A percentile compares a stretch with the other conserved stretches of the same genome.
Evolutionary conservation across 2,329 filamentous ascomycete genomes (phyloP).

Genomic region (Aspergillus chevalieri): DNA sequence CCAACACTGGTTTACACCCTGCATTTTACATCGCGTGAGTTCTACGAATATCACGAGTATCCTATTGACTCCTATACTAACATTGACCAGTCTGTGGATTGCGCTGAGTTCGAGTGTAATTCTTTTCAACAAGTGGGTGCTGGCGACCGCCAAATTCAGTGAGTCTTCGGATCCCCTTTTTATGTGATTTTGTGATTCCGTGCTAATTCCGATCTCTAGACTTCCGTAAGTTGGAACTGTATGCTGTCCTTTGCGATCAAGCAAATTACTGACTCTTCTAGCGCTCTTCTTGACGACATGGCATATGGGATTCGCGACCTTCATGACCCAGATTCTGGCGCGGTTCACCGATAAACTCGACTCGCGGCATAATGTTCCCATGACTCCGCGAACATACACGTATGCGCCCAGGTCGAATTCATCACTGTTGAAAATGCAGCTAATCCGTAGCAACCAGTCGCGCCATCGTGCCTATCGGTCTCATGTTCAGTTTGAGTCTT

Average conservation of each 20-base stretch:
- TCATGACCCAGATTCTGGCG: constrained; percentile 91
- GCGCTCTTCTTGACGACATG: constrained; percentile 77
- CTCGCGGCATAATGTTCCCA: constrained; percentile 91
- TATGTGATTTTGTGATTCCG: constrained; percentile 1
- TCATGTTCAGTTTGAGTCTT: constrained; percentile 92
- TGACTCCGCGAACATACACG: constrained; percentile 89
- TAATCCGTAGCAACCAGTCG: constrained; percentile 34
- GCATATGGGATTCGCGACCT: constrained; percentile 85
- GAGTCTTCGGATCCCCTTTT: constrained; percentile 36
- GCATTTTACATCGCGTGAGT: too few relatives aligned
- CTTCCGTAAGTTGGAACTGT: constrained; percentile 11
- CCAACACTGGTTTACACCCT: too few relatives aligned
- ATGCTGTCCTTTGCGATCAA: too few relatives aligned
- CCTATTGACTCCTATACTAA: too few relatives aligned
- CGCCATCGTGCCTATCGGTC: constrained; percentile 86
- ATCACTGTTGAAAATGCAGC: too few relatives aligned
- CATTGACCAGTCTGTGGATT: constrained; percentile 70
- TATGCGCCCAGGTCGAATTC: too few relatives aligned
- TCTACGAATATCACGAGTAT: too few relatives aligned
- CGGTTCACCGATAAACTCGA: constrained; percentile 85
- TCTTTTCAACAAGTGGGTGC: constrained; percentile 98
- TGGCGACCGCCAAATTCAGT: constrained; percentile 80
- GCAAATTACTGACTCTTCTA: too few relatives aligned
- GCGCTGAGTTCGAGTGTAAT: constrained; percentile 88
- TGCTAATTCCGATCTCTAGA: constrained; percentile 20